Evolutionary conservation across 2,329 filamentous ascomycete species (phyloP).

Genomic region (Pochonia chlamydosporia): DNA sequence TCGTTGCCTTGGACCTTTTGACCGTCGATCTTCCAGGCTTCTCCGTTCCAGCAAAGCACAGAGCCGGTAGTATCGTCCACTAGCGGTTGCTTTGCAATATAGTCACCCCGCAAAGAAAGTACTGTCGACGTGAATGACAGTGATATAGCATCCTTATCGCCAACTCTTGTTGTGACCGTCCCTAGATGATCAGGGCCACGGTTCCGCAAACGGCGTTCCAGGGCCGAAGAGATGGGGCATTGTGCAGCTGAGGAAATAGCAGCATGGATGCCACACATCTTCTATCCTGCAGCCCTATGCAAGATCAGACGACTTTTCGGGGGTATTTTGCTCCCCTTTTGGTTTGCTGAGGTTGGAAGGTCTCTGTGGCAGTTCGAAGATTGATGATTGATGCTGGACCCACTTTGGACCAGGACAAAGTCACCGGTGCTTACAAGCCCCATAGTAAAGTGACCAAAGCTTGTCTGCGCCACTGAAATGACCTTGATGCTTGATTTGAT

Average conservation of each 20-base stretch:
- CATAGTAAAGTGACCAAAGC: background rate
- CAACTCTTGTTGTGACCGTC: slow-evolving; percentile 27
- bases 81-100: slow-evolving; percentile 69
- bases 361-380: no score
- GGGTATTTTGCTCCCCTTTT: background rate
- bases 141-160: slow-evolving; percentile 25
- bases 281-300: slow-evolving; percentile 2
- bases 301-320: background rate
- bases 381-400: slow-evolving; percentile 1
- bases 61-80: slow-evolving; percentile 50
- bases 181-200: slow-evolving; percentile 57
- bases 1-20: slow-evolving; percentile 68
- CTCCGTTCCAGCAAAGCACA: slow-evolving; percentile 92
- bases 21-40: slow-evolving; percentile 74
- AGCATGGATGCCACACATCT: slow-evolving; percentile 58
- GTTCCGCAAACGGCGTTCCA: slow-evolving; percentile 43
- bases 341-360: background rate
- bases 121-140: slow-evolving; percentile 77
- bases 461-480: no score
- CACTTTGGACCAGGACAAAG: background rate
- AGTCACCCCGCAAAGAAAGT: slow-evolving; percentile 76
- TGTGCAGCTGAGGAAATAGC: slow-evolving; percentile 33
- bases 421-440: background rate
- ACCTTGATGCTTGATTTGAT: no score
- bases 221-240: slow-evolving; percentile 22